These are phyloP conservation scores for Tillandsia leiboldiana DNA, from an alignment of 176 grass and related monocot species.

Conservation along the genomic window DNA sequence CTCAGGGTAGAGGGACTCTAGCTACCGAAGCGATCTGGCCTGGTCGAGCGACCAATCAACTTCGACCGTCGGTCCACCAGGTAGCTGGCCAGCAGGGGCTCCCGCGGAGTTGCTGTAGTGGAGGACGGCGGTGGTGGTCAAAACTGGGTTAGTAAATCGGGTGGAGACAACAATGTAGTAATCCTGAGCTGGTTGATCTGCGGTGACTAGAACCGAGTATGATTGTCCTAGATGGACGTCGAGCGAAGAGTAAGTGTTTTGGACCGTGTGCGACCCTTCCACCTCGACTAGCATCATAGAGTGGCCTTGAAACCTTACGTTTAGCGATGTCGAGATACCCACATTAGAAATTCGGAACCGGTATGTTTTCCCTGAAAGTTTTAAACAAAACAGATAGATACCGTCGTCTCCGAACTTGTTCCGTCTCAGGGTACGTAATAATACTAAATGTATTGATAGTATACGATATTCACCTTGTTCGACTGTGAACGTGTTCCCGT, in stretches of 20 bases:
- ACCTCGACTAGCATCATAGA: slow-evolving; percentile 82
- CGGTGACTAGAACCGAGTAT: slow-evolving; percentile 72
- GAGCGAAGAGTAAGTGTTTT: slow-evolving; percentile 59
- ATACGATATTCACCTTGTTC: slow-evolving; percentile 55
- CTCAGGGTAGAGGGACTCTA: not conserved
- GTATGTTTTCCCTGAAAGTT: slow-evolving; percentile 70
- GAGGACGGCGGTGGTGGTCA: slow-evolving; percentile 54
- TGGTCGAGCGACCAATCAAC: slow-evolving; percentile 84
- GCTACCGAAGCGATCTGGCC: slow-evolving; percentile 77
- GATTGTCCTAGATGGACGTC: slow-evolving; percentile 91
- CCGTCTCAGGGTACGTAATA: not conserved
- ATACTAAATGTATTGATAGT: not conserved
- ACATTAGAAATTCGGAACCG: slow-evolving; percentile 86
- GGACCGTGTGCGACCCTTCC: slow-evolving; percentile 87
- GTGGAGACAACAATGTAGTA: slow-evolving; percentile 70
- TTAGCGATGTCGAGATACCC: slow-evolving; percentile 66
- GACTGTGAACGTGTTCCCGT: slow-evolving; percentile 67
- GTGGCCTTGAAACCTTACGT: slow-evolving; percentile 91
- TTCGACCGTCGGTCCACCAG: slow-evolving; percentile 54
- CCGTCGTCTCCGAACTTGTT: not conserved
- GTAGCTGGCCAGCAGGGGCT: slow-evolving; percentile 19
- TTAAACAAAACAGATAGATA: not conserved
- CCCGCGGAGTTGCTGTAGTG: slow-evolving; percentile 71
- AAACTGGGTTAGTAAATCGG: slow-evolving; percentile 57
- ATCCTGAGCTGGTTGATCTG: slow-evolving; percentile 66